A percentile compares a stretch with the other conserved stretches of the same genome.
These are phyloP conservation scores for Coelastrella sp. DNA, from an alignment of 139 green algal species.

Conservation along the genomic window DNA sequence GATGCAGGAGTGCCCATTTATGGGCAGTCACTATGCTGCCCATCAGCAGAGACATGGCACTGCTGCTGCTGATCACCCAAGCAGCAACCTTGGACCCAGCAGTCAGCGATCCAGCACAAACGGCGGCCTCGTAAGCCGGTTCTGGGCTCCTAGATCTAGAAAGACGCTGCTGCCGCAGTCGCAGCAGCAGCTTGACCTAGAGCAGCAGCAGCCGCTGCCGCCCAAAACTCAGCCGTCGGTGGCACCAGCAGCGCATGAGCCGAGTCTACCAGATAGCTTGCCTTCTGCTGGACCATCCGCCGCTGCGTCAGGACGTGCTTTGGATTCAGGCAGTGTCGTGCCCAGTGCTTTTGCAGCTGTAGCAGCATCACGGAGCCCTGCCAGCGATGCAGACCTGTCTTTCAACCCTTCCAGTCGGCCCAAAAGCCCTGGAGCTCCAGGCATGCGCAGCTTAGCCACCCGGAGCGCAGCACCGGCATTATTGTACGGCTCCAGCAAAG, in stretches of 20 bases:
- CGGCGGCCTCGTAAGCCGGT: background rate
- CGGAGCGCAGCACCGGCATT: constrained; percentile 10
- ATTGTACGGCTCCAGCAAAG: background rate
- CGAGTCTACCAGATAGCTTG: background rate
- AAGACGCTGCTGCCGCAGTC: background rate
- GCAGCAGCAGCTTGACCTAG: background rate
- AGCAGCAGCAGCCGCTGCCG: background rate
- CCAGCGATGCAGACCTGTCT: background rate
- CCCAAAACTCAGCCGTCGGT: background rate
- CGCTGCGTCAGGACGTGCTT: background rate
- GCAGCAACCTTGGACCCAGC: constrained; percentile 15
- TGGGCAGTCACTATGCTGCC: background rate
- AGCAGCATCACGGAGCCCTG: background rate
- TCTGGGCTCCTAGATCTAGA: background rate
- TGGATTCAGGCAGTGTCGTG: too few species aligned
- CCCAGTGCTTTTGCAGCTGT: too few species aligned
- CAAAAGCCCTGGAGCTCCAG: background rate
- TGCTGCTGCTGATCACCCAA: background rate
- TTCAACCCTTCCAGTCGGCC: background rate
- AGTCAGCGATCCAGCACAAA: background rate
- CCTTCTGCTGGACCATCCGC: background rate
- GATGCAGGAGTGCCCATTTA: constrained; percentile 36
- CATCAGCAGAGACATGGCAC: background rate
- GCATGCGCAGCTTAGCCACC: background rate
- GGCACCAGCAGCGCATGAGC: background rate